Evolutionary conservation across 371 early-diverging fungal species (phyloP), one percentile per base, ranked within the genome.

Genomic region (Lichtheimia ornata): DNA sequence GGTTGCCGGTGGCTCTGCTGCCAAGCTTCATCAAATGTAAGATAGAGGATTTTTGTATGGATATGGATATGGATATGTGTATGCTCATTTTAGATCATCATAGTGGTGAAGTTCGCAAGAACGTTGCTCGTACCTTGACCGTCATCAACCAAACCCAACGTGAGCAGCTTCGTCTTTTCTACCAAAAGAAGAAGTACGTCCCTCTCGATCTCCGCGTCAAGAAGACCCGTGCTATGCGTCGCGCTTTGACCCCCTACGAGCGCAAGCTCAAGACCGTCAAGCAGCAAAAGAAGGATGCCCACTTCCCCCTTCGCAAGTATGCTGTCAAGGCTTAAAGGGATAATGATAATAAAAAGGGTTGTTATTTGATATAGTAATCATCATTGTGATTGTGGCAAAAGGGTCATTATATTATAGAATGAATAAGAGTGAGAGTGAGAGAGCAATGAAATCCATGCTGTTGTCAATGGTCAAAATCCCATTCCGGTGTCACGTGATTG

Each of bases 141-240:
- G 95, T 95, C 73, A 94, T 95, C 80, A 87, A 83, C 84, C 94
- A 95, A 76, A 87, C 87, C 73, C 88, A 92, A 70, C 92, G 95
- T 63, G 89, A 87, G 52, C 84, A 89, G 74, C 87, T 93, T 59
- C 90, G 91, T 65, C 72, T 85, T 59, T 86, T 84, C 83, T 94
- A 92, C 87, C 85, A 89, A 74, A 89, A 88, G 73, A 94, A 93
- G 88, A 96, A 95, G 89, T 90, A 90, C 88, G 64, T 86, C 45
- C 97, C 97, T 64, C 81, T 93, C 66, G 96, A 96, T 76, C 88
- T 97, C 81, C 93, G 96, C 68, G 81, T 78, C 79, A 97, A 97
- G 92, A 92, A 93, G 91, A 97, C 97, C 68, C 92, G 97, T 70
- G 97, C 97, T 66, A 91, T 96, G 81, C 95, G 97, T 63, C 93